Evolutionary conservation across 2,329 filamentous ascomycete genomes (phyloP).

Genomic region (Bipolaris cookei): DNA sequence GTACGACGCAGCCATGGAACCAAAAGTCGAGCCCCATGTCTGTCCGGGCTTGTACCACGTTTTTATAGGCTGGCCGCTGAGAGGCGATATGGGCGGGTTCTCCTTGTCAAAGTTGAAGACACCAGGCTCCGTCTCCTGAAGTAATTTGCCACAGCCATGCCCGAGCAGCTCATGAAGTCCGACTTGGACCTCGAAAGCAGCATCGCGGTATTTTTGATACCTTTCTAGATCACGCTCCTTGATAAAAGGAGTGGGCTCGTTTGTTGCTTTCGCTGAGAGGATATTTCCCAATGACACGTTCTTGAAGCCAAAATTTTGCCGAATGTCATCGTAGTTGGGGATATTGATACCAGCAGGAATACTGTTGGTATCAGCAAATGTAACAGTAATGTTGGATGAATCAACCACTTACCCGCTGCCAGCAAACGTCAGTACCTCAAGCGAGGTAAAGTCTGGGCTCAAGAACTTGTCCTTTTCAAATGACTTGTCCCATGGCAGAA

Average conservation of each 20-base stretch:
- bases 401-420: slow-evolving; percentile 56
- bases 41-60: slow-evolving; percentile 95
- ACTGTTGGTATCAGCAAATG: slow-evolving; percentile 20
- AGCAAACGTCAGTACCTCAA: slow-evolving; percentile 87
- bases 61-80: slow-evolving; percentile 76
- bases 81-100: slow-evolving; percentile 80
- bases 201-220: slow-evolving; percentile 82
- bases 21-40: slow-evolving; percentile 94
- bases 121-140: slow-evolving; percentile 85
- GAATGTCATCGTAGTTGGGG: slow-evolving; percentile 67
- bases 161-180: slow-evolving; percentile 89
- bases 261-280: slow-evolving; percentile 84
- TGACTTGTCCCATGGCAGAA: slow-evolving; percentile 83
- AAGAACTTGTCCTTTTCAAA: slow-evolving; percentile 98
- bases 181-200: slow-evolving; percentile 93
- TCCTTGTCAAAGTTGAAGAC: slow-evolving; percentile 86
- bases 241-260: slow-evolving; percentile 93
- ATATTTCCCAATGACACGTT: slow-evolving; percentile 95
- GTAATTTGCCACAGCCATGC: slow-evolving; percentile 90
- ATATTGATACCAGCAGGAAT: slow-evolving; percentile 67
- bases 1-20: slow-evolving; percentile 83
- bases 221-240: slow-evolving; percentile 75
- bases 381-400: no score
- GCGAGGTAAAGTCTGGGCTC: slow-evolving; percentile 91
- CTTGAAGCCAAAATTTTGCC: slow-evolving; percentile 87